These are phyloP conservation scores for Hypomyces rosellus DNA, from an alignment of 2,329 filamentous ascomycete species.

Conservation along the genomic window DNA sequence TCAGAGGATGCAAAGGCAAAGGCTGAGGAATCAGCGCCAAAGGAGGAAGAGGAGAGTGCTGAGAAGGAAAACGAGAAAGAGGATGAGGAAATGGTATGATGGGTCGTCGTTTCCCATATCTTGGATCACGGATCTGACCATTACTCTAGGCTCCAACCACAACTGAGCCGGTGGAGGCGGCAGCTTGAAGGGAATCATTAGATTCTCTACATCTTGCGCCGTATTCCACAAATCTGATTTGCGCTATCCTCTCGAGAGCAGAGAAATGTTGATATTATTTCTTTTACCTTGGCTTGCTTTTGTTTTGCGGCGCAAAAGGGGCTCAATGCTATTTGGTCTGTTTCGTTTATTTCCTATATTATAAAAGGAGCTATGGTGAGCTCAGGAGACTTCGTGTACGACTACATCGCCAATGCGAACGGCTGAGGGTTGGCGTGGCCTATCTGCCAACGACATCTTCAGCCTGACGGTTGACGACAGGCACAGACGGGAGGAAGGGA, in stretches of 20 bases:
- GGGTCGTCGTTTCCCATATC: neutral
- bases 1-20: conserved; percentile 24
- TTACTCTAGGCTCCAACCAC: conserved; percentile 21
- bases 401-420: conserved; percentile 3
- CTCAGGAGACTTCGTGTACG: conserved; percentile 9
- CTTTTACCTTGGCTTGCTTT: conserved; percentile 7
- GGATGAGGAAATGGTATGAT: conserved; percentile 9
- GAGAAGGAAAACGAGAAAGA: conserved; percentile 22
- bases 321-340: conserved; percentile 11
- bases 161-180: conserved; percentile 31
- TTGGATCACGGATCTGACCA: conserved; percentile 12
- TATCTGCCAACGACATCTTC: neutral
- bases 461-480: neutral
- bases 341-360: conserved; percentile 15
- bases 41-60: conserved; percentile 17
- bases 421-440: neutral
- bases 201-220: too few relatives aligned
- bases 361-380: conserved; percentile 8
- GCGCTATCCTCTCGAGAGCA: neutral
- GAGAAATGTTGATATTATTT: conserved; percentile 2
- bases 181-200: conserved; percentile 21
- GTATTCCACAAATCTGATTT: too few relatives aligned
- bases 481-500: neutral
- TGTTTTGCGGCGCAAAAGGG: conserved; percentile 10
- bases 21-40: conserved; percentile 21